phyloP scores from a whole-genome alignment of 768 basidiomycete genomes.

The Gymnopilus junonius region DNA sequence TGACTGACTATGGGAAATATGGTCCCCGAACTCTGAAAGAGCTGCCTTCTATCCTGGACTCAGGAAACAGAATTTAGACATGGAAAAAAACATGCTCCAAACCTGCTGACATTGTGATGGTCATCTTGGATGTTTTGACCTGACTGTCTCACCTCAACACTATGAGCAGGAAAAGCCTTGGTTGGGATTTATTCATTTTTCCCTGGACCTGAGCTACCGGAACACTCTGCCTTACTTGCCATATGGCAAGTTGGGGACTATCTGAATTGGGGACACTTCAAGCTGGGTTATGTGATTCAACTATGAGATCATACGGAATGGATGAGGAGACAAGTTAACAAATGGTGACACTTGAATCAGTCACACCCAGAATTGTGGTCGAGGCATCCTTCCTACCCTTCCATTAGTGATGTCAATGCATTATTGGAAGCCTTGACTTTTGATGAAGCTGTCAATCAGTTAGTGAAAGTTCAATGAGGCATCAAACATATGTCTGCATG shows the following conservation, averaged over 20 bases:
- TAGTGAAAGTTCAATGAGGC: not conserved
- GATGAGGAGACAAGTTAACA: not conserved
- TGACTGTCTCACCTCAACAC: conserved; percentile 10
- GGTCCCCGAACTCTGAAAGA: conserved; percentile 2
- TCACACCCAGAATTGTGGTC: not conserved
- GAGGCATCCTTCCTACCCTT: not conserved
- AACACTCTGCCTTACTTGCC: not conserved
- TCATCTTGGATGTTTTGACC: conserved; percentile 18
- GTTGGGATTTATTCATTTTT: not conserved
- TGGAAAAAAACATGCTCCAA: not conserved
- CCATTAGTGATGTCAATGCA: not conserved
- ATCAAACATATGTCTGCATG: conserved; percentile 4
- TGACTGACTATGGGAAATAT: not conserved
- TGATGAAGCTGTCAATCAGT: not conserved
- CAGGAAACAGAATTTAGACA: not conserved
- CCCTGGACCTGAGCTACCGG: not conserved
- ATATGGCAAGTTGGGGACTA: not conserved
- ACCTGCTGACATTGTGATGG: conserved; percentile 12
- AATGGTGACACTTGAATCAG: not conserved
- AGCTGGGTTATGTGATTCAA: not conserved
- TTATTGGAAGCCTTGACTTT: not conserved
- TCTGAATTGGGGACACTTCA: not conserved
- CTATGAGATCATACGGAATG: not conserved
- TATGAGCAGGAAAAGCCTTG: not conserved
- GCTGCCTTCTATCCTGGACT: conserved; percentile 16